Evolutionary conservation across 768 basidiomycete species (phyloP).

Genomic region (Panellus pusillus): DNA sequence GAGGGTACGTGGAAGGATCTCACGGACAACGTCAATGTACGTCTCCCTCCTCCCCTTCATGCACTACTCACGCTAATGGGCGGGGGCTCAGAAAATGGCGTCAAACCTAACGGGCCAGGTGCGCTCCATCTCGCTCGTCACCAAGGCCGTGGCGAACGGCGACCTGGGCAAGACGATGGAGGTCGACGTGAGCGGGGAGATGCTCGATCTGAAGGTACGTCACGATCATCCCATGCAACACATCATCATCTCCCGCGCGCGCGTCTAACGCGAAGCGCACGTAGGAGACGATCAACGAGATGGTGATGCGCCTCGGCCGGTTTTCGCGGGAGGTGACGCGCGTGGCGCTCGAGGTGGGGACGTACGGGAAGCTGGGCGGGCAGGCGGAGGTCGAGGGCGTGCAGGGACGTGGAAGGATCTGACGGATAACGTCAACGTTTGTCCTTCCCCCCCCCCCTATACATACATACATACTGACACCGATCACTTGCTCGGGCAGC

Average conservation of each 20-base stretch:
- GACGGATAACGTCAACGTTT: constrained; percentile 20
- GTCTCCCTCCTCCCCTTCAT: constrained; percentile 40
- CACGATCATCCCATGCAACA: no score
- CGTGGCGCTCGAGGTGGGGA: constrained; percentile 20
- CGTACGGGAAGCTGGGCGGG: constrained; percentile 18
- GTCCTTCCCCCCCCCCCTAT: constrained; percentile 40
- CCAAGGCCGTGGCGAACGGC: constrained; percentile 20
- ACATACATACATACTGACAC: constrained; percentile 13
- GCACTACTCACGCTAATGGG: no score
- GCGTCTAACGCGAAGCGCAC: constrained; percentile 79
- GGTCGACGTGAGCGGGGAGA: constrained; percentile 20
- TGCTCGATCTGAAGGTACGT: constrained; percentile 28
- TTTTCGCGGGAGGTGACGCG: constrained; percentile 21
- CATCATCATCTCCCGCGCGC: constrained; percentile 25
- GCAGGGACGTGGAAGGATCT: constrained; percentile 23
- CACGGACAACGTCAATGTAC: constrained; percentile 62
- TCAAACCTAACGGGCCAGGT: constrained; percentile 34
- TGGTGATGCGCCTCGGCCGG: constrained; percentile 13
- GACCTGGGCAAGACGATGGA: constrained; percentile 17
- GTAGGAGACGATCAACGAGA: constrained; percentile 21
- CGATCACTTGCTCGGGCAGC: neutral
- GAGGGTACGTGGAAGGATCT: constrained; percentile 86
- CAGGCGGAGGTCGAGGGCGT: constrained; percentile 20
- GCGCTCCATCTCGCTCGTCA: constrained; percentile 19
- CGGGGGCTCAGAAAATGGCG: constrained; percentile 81